Evolutionary conservation across 2,329 filamentous ascomycete genomes (phyloP).

Genomic region (Lasiodiplodia gonubiensis): DNA sequence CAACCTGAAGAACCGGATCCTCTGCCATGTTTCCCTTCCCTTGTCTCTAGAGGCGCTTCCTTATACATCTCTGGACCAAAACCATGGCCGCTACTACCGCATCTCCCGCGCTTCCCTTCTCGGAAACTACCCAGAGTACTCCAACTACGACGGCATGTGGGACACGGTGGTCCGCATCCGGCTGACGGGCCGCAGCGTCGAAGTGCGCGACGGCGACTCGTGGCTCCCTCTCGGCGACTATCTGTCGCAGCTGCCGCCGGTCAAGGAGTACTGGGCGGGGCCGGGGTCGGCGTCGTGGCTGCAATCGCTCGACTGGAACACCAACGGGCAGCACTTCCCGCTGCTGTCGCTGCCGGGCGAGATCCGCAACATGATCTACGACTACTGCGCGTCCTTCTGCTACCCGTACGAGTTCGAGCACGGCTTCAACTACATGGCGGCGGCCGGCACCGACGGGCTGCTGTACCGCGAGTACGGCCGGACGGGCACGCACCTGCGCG

Average conservation of each 20-base stretch:
- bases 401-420: constrained; percentile 27
- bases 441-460: constrained; percentile 20
- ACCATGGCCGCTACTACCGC: constrained; percentile 20
- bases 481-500: constrained; percentile 11
- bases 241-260: constrained; percentile 6
- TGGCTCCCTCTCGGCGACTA: constrained; percentile 8
- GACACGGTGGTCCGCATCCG: constrained; percentile 25
- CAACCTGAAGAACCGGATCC: constrained; percentile 13
- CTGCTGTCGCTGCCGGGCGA: constrained; percentile 22
- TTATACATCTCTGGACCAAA: not conserved
- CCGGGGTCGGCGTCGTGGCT: not conserved
- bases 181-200: constrained; percentile 4
- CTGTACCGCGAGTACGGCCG: constrained; percentile 19
- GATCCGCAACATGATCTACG: constrained; percentile 28
- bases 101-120: constrained; percentile 21
- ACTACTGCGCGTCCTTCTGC: constrained; percentile 19
- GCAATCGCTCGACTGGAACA: constrained; percentile 13
- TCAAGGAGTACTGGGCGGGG: constrained; percentile 11
- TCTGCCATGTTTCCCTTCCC: constrained; percentile 13
- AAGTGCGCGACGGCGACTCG: constrained; percentile 14
- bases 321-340: constrained; percentile 23
- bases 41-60: constrained; percentile 17
- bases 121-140: constrained; percentile 19
- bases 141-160: constrained; percentile 26
- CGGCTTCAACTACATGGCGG: constrained; percentile 24